Conservation (phyloP, 2,329 filamentous ascomycete species). For the Colletotrichum sp. region DNA sequence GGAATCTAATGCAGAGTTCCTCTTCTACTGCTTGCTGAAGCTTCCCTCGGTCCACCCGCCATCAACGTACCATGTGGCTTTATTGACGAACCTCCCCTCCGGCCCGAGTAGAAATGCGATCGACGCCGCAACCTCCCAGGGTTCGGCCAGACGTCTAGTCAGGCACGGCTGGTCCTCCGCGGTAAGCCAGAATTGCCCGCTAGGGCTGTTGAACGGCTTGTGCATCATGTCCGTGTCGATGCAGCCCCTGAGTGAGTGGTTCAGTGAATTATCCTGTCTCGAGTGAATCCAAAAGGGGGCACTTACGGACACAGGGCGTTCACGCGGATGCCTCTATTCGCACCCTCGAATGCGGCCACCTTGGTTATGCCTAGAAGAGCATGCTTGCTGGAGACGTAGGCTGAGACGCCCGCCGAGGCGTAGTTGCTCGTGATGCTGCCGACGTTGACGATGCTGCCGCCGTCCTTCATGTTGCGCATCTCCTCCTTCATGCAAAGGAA, state of each 20-base stretch:
- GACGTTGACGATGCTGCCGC: slow-evolving; percentile 54
- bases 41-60: slow-evolving; percentile 44
- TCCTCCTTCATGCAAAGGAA: slow-evolving; percentile 32
- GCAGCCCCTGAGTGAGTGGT: slow-evolving; percentile 25
- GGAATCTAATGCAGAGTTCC: background rate
- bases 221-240: slow-evolving; percentile 34
- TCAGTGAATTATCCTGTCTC: background rate
- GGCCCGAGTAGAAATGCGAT: slow-evolving; percentile 35
- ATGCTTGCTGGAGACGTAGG: slow-evolving; percentile 38
- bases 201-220: slow-evolving; percentile 28
- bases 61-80: slow-evolving; percentile 27
- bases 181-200: background rate
- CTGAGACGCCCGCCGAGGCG: slow-evolving; percentile 37
- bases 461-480: slow-evolving; percentile 39
- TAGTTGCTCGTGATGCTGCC: slow-evolving; percentile 47
- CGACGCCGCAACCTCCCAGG: slow-evolving; percentile 31
- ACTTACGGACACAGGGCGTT: slow-evolving; percentile 17
- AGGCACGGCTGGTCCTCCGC: slow-evolving; percentile 26
- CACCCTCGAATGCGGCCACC: slow-evolving; percentile 30
- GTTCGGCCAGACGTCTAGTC: slow-evolving; percentile 29
- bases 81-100: slow-evolving; percentile 34
- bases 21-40: background rate
- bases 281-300: background rate
- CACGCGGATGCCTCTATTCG: slow-evolving; percentile 10
- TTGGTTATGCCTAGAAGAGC: slow-evolving; percentile 31